Base-by-base conservation (phyloP, 1,284 basidiomycete genomes). In the Ganoderma resinaceum region DNA sequence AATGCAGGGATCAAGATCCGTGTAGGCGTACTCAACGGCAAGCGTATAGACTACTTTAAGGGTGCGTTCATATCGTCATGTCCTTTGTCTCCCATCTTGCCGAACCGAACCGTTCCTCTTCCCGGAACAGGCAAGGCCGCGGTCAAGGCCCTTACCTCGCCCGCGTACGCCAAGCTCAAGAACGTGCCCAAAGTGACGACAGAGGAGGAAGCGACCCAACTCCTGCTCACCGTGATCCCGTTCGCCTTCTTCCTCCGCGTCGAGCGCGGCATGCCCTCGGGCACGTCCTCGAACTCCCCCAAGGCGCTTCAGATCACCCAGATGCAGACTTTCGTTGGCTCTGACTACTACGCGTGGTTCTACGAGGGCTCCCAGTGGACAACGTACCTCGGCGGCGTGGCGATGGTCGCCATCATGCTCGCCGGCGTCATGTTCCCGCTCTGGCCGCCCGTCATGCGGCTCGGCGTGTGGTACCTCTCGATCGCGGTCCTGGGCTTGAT, bases 351-450 rank as follows among this genome's bases (percentile, higher is more conserved):
- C 79, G 96, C 93, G 23, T 99, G 97, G 97, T 95, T 99, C 82
- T 96, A 96, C 81, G 96, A 98, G 73, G 96, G 96, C 49, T 94
- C 93, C 3, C 96, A 98, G 78, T 91, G 96, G 86, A 95, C 92
- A 73, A 96, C 95, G 16, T 96, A 97, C 76, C 87, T 96, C n/a
- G 95, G 96, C 43, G 97, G 95, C 14, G 83, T 94, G 29, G 91
- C 91, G 40, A 97, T 99, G 95, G 96, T 99, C 66, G 90, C 87
- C 38, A 85, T 98, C 77, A 96, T 99, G 86, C 91, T 99, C 57
- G 97, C 94, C 1, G 97, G 95, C 1, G 97, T 99, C 78, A 98
- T 99, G 96, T 99, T 99, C 89, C 97, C 97, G 0, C 88, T 99
- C 18, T 99, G 98, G 97, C 97, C 97, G 2, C 89, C 92, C 57